Percentiles rank a stretch among this genome's conserved stretches.
phyloP scores from a whole-genome alignment of 1,284 basidiomycete species.

The Ceratobasidium sp. region DNA sequence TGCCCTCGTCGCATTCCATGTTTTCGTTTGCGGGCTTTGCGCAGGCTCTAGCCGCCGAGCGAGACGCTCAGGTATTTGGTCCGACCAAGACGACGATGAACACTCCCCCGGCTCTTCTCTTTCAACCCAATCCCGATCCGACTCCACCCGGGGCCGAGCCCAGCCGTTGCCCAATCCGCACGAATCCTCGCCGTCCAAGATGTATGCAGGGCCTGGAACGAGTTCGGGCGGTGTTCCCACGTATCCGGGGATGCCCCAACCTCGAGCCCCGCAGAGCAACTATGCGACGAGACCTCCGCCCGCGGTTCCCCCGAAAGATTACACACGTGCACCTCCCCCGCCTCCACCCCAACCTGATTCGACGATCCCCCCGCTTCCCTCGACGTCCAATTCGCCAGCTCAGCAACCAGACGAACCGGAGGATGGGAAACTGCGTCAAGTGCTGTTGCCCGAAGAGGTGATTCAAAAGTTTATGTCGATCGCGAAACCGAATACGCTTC shows the following conservation, averaged over 20 bases:
- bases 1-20: slow-evolving; percentile 64
- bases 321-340: neutral
- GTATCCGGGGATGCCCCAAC: slow-evolving; percentile 9
- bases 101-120: slow-evolving; percentile 46
- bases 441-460: slow-evolving; percentile 66
- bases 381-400: neutral
- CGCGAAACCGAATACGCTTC: slow-evolving; percentile 64
- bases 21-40: slow-evolving; percentile 48
- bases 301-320: slow-evolving; percentile 6
- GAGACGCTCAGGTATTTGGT: slow-evolving; percentile 44
- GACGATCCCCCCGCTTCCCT: neutral
- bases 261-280: slow-evolving; percentile 6
- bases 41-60: slow-evolving; percentile 15
- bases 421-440: slow-evolving; percentile 30
- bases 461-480: slow-evolving; percentile 76
- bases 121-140: slow-evolving; percentile 43
- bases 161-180: slow-evolving; percentile 45
- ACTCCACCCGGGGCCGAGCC: slow-evolving; percentile 44
- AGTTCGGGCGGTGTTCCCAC: neutral
- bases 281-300: slow-evolving; percentile 33
- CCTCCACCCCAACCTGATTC: neutral
- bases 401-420: slow-evolving; percentile 15
- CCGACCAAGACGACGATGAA: slow-evolving; percentile 44
- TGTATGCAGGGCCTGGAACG: neutral
- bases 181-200: neutral